phyloP scores from a whole-genome alignment of 2,329 filamentous ascomycete genomes.

The Colletotrichum tabaci region DNA sequence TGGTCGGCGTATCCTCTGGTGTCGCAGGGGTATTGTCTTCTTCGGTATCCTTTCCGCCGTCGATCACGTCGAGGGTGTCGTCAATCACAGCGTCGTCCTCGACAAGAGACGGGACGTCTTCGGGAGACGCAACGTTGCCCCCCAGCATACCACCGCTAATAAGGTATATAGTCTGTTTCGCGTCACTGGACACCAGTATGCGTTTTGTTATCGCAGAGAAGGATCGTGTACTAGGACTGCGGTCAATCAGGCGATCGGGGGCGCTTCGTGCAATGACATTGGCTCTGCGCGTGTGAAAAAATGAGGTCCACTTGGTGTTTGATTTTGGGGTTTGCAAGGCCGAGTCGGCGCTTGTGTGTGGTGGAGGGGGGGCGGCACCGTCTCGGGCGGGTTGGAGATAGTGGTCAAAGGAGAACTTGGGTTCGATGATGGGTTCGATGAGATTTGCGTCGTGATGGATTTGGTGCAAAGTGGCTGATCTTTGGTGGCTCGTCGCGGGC shows the following conservation, averaged over 20 bases:
- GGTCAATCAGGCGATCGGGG: constrained; percentile 49
- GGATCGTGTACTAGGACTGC: constrained; percentile 43
- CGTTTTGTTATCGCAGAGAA: constrained; percentile 46
- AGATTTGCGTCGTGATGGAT: constrained; percentile 52
- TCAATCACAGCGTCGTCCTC: constrained; percentile 8
- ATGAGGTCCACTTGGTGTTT: constrained; percentile 66
- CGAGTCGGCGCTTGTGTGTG: constrained; percentile 7
- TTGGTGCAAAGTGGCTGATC: constrained; percentile 79
- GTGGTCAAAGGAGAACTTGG: constrained; percentile 43
- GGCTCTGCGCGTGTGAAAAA: constrained; percentile 65
- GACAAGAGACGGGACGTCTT: constrained; percentile 21
- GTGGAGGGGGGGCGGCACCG: not conserved
- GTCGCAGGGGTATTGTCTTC: constrained; percentile 44
- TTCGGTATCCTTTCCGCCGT: constrained; percentile 14
- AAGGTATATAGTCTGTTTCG: constrained; percentile 46
- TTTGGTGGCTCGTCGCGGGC: constrained; percentile 85
- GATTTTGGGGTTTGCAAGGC: constrained; percentile 34
- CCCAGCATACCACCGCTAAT: constrained; percentile 41
- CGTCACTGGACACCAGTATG: constrained; percentile 49
- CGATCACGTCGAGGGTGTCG: constrained; percentile 18
- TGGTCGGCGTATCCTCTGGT: constrained; percentile 59
- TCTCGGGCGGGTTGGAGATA: constrained; percentile 14
- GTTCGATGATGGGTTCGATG: constrained; percentile 32
- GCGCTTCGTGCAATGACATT: constrained; percentile 48
- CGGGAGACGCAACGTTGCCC: not conserved